phyloP scores from a whole-genome alignment of 139 green algal genomes.

The Volvox africanus region DNA sequence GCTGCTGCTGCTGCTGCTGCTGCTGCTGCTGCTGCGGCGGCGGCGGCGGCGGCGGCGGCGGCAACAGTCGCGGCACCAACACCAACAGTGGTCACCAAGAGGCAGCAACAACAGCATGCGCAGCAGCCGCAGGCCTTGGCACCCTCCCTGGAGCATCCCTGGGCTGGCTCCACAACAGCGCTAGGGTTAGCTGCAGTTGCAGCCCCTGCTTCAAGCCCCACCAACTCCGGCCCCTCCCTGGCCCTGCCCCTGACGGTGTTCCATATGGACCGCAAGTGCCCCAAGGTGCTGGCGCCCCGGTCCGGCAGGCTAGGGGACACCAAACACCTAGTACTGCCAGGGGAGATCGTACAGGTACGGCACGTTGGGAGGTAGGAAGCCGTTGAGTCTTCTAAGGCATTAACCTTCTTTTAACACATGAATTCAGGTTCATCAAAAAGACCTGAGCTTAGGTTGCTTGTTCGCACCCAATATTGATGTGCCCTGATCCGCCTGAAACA shows the following conservation, averaged over 20 bases:
- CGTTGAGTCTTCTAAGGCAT: too few relatives aligned
- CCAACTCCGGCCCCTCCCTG: neutral
- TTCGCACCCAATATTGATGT: too few relatives aligned
- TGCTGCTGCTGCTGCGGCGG: neutral
- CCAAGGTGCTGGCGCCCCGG: slow-evolving; percentile 37
- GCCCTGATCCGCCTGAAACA: too few relatives aligned
- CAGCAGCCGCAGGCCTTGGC: neutral
- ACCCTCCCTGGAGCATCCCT: neutral
- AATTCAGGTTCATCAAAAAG: too few relatives aligned
- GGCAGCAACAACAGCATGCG: neutral
- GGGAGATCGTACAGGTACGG: neutral
- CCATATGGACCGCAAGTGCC: slow-evolving; percentile 25
- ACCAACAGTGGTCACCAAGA: neutral
- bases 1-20: neutral
- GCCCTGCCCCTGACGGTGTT: slow-evolving; percentile 13
- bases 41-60: too few relatives aligned
- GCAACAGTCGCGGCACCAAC: neutral
- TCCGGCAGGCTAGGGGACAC: slow-evolving; percentile 3
- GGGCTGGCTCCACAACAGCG: neutral
- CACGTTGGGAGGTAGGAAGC: too few relatives aligned
- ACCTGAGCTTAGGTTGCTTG: too few relatives aligned
- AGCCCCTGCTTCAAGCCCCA: neutral
- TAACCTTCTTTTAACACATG: too few relatives aligned
- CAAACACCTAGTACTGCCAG: slow-evolving; percentile 40
- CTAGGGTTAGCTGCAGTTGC: neutral